phyloP scores from a whole-genome alignment of 169 alveolate genomes.

The Eimeria tenella region DNA sequence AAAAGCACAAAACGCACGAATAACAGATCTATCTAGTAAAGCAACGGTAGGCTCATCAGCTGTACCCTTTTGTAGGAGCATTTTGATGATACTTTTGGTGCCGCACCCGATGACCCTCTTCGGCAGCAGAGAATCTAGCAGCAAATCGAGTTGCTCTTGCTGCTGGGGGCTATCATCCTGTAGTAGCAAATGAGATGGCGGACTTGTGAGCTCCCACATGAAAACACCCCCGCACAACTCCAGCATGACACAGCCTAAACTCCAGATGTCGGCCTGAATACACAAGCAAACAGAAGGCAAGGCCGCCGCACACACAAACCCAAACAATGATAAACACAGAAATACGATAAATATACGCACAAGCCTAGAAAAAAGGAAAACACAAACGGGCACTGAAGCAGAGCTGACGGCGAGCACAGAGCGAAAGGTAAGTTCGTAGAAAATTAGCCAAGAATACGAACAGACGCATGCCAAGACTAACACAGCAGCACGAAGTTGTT shows the following conservation, averaged over 20 bases:
- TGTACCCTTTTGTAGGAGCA: constrained; percentile 43
- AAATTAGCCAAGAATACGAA: no score
- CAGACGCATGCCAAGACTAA: no score
- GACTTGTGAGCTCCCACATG: constrained; percentile 76
- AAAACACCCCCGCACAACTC: constrained; percentile 76
- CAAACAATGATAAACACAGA: neutral
- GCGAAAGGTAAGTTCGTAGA: no score
- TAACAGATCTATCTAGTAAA: neutral
- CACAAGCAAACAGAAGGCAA: neutral
- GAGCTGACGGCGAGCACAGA: no score
- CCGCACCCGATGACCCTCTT: constrained; percentile 1
- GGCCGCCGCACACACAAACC: neutral
- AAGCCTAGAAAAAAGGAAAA: no score
- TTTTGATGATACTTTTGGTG: constrained; percentile 5
- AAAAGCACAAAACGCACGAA: neutral
- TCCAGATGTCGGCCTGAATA: constrained; percentile 72
- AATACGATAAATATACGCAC: no score
- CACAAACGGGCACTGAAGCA: no score
- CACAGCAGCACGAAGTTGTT: no score
- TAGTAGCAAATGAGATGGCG: neutral
- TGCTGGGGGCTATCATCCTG: neutral
- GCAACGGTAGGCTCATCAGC: neutral
- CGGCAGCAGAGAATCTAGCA: constrained; percentile 44
- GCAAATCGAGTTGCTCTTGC: neutral
- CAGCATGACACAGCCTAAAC: constrained; percentile 73